Percentiles rank a stretch among this genome's conserved stretches.
These are phyloP conservation scores for Rhododendron henanense DNA, from an alignment of 148 eudicot species.

Conservation along the genomic window DNA sequence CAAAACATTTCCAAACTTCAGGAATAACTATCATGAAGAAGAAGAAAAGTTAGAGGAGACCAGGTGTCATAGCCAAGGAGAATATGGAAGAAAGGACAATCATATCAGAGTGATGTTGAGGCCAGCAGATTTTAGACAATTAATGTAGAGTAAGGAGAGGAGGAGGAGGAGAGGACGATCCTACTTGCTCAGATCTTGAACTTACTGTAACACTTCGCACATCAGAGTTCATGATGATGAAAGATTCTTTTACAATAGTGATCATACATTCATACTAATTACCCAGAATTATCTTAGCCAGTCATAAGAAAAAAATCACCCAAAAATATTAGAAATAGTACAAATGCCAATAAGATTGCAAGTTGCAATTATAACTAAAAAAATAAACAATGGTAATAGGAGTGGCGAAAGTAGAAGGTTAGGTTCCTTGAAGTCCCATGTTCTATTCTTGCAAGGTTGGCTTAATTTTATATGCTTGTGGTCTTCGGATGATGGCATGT, in stretches of 20 bases:
- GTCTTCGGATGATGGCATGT: neutral
- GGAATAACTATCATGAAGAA: neutral
- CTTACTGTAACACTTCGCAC: neutral
- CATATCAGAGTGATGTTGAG: neutral
- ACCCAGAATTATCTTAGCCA: neutral
- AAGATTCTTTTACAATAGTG: neutral
- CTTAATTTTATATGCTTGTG: neutral
- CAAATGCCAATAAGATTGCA: neutral
- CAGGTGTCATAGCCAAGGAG: neutral
- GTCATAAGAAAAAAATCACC: neutral
- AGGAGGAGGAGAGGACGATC: neutral
- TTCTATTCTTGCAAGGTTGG: neutral
- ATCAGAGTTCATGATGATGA: neutral
- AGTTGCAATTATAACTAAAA: neutral
- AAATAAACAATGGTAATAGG: neutral
- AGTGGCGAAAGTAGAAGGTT: neutral
- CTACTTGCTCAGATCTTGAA: neutral
- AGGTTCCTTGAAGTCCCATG: neutral
- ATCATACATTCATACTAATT: neutral
- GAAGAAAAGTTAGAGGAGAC: neutral
- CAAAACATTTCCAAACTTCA: neutral
- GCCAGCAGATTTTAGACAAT: neutral
- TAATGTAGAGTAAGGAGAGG: neutral
- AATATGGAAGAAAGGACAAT: neutral
- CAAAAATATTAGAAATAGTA: neutral